Base-by-base conservation (phyloP, 768 basidiomycete species). In the Cyclocybe aegerita region DNA sequence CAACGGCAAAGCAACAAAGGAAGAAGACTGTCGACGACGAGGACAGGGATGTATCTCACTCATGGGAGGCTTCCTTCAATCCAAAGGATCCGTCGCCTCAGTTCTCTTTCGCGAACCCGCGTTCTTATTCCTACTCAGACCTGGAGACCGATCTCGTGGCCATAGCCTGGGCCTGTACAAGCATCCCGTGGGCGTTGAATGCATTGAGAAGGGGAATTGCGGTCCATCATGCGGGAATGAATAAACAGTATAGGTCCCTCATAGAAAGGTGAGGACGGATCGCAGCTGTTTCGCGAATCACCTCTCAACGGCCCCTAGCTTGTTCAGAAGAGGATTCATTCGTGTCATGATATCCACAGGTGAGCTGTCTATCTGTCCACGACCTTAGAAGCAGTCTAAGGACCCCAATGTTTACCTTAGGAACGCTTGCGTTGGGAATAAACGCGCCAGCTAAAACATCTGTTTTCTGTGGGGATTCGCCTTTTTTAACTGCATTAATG, bases 201-300 rank as follows among this genome's bases (percentile, higher is more conserved):
- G 81, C 80, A 5, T 65, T 89, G 42, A 62, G 64, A 43, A 70
- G 87, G 31, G 86, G 86, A 30, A 77, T 89, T 29, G 86, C 78
- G 0, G 77, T 89, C 9, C 86, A 89, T 56, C 87, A 88, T 62
- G 58, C 81, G 7, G 86, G 86, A 15, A 84, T 89, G 84, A 79
- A 80, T 53, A 83, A 78, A 59, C 64, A 64, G 1, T 88, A 88
- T 60, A 66, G 85, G 37, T 70, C 72, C 39, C 54, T 83, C 0
- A 70, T 86, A 0, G 83, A 86, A 71, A 78, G 78, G 81, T 80
- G 52, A 23, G 38, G 35, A 34, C 3, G 9, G 11, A 7, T 34
- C 4, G 2, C n/a, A 3, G 17, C 30, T 4, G 32, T 34, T 48
- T 8, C 10, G 15, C 1, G 11, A 39, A 39, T 12, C 15, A 1